Evolutionary conservation across 371 early-diverging fungal genomes (phyloP).

Genomic region (Capillidium rhysosporum): DNA sequence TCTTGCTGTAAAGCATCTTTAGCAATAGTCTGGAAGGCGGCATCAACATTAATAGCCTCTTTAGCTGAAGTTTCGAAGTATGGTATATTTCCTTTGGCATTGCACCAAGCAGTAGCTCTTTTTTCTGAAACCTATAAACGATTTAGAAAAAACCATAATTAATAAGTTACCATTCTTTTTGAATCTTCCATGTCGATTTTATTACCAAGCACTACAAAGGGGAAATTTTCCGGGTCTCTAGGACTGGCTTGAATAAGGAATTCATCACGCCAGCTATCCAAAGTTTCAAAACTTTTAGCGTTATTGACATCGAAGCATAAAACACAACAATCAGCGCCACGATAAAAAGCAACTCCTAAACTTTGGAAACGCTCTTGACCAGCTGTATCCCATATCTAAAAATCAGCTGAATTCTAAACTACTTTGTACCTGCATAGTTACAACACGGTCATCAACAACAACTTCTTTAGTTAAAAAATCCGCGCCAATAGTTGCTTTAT

Average conservation of each 20-base stretch:
- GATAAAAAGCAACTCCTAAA: conserved; percentile 93
- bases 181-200: conserved; percentile 93
- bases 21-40: conserved; percentile 89
- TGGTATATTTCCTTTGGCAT: conserved; percentile 86
- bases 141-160: conserved; percentile 56
- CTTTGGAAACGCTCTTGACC: conserved; percentile 96
- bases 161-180: conserved; percentile 36
- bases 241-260: conserved; percentile 89
- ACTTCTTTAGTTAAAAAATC: conserved; percentile 98
- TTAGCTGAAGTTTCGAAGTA: conserved; percentile 95
- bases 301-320: conserved; percentile 95
- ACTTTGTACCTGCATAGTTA: conserved; percentile 69
- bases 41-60: conserved; percentile 91
- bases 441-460: conserved; percentile 64
- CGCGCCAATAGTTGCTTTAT: conserved; percentile 99
- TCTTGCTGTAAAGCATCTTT: conserved; percentile 85
- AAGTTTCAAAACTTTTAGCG: conserved; percentile 79
- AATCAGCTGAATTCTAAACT: neutral
- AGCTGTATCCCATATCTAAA: conserved; percentile 83
- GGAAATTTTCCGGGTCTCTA: conserved; percentile 88
- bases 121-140: conserved; percentile 60
- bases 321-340: conserved; percentile 99
- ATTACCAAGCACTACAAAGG: conserved; percentile 95
- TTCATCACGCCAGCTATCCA: conserved; percentile 96
- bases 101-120: conserved; percentile 88